phyloP scores from a whole-genome alignment of 2,329 filamentous ascomycete species.

The Aspergillus sp. region DNA sequence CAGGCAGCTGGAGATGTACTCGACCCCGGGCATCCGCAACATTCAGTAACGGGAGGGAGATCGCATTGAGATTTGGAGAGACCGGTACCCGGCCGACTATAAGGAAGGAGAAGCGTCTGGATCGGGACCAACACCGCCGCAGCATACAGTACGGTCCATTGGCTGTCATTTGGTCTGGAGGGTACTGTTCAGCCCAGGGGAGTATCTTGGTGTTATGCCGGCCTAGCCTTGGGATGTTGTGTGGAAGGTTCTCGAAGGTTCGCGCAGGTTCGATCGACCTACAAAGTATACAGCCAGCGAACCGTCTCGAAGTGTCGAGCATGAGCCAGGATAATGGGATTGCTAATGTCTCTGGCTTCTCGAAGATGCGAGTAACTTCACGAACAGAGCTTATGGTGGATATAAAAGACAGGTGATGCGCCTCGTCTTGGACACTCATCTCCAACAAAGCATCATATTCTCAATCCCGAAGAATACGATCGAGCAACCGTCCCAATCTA shows the following conservation, averaged over 20 bases:
- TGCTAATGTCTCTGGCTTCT: slow-evolving; percentile 2
- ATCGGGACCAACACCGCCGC: no score
- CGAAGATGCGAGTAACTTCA: slow-evolving; percentile 7
- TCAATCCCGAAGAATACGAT: not conserved
- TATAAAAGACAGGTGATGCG: slow-evolving; percentile 8
- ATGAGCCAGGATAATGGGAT: slow-evolving; percentile 5
- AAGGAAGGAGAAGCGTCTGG: no score
- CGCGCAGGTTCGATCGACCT: no score
- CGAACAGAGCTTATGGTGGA: slow-evolving; percentile 6
- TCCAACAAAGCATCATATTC: slow-evolving; percentile 2
- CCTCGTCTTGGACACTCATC: slow-evolving; percentile 3
- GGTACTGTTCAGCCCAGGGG: no score
- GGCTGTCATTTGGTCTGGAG: no score
- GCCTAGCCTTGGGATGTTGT: no score
- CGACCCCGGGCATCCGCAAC: slow-evolving; percentile 70
- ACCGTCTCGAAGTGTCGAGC: slow-evolving; percentile 1
- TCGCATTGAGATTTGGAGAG: no score
- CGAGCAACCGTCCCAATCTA: slow-evolving; percentile 1
- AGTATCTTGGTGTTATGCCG: no score
- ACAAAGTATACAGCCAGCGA: no score
- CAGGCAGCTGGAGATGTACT: slow-evolving; percentile 72
- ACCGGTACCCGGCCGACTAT: no score
- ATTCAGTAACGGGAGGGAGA: slow-evolving; percentile 41
- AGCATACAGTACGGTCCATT: no score
- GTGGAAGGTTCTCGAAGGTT: no score